Evolutionary conservation across 768 basidiomycete genomes (phyloP).

Genomic region (Mycena epipterygia): DNA sequence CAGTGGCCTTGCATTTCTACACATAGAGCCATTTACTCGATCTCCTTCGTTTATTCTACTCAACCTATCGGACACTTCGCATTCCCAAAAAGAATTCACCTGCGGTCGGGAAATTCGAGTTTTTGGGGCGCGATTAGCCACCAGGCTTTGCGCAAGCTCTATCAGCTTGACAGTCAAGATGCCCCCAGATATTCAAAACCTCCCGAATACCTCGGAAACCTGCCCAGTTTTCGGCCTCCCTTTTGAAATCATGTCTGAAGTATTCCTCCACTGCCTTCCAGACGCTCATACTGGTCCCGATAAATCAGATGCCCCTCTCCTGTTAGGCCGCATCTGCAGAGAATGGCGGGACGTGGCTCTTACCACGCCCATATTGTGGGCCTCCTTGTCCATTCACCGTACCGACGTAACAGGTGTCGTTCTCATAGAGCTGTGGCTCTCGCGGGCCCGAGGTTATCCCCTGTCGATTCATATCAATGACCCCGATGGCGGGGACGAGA

Average conservation of each 20-base stretch:
- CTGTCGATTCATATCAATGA: not conserved
- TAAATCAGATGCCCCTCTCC: slow-evolving; percentile 3
- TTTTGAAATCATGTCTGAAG: slow-evolving; percentile 11
- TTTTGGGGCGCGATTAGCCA: no score
- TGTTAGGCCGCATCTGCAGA: slow-evolving; percentile 6
- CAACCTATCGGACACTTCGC: no score
- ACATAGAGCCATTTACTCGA: no score
- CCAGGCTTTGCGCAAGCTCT: no score
- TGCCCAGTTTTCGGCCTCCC: slow-evolving; percentile 1
- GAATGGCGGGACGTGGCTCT: slow-evolving; percentile 18
- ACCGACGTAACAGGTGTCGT: not conserved
- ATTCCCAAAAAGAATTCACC: no score
- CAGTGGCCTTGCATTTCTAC: no score
- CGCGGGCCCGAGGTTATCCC: slow-evolving; percentile 8
- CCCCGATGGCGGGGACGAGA: not conserved
- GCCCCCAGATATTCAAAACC: not conserved
- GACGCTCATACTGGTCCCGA: not conserved
- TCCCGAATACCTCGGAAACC: not conserved
- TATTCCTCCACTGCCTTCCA: slow-evolving; percentile 8
- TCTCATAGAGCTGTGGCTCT: slow-evolving; percentile 10
- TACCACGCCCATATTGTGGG: slow-evolving; percentile 9
- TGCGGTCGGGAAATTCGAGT: no score
- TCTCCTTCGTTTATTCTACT: no score
- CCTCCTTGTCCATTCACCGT: not conserved
- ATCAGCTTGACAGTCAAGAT: no score